A percentile compares a stretch with the other conserved stretches of the same genome.
Evolutionary conservation across 371 early-diverging fungal species (phyloP).

Genomic region (Haplosporangium sp.): DNA sequence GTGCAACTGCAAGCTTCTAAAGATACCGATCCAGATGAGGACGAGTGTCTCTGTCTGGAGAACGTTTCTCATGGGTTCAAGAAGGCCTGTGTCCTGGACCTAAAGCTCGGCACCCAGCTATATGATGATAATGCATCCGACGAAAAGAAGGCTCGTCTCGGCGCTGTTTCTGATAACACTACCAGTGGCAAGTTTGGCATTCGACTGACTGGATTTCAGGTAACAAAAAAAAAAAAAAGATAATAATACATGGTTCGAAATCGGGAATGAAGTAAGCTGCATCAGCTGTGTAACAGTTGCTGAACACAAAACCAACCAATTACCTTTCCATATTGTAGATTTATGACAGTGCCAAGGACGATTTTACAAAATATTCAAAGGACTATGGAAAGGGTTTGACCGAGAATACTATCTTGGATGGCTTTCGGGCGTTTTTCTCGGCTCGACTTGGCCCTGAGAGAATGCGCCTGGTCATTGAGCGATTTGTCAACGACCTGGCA

Average conservation of each 20-base stretch:
- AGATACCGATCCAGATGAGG: constrained; percentile 10
- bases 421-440: constrained; percentile 61
- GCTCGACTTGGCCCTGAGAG: constrained; percentile 56
- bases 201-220: constrained; percentile 73
- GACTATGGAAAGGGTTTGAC: constrained; percentile 60
- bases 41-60: constrained; percentile 72
- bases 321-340: constrained; percentile 37
- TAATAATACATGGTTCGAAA: background rate
- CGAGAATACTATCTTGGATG: constrained; percentile 58
- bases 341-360: constrained; percentile 55
- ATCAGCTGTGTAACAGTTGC: too few relatives aligned
- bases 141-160: constrained; percentile 71
- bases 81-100: constrained; percentile 79
- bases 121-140: constrained; percentile 72
- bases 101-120: constrained; percentile 80
- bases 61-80: constrained; percentile 76
- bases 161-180: constrained; percentile 63
- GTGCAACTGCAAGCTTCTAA: constrained; percentile 52
- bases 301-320: too few relatives aligned
- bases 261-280: too few relatives aligned
- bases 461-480: constrained; percentile 68
- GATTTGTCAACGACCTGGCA: constrained; percentile 66
- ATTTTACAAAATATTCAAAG: constrained; percentile 59
- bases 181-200: constrained; percentile 71
- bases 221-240: constrained; percentile 26